Base-by-base conservation (phyloP, 2,329 filamentous ascomycete species). In the Stenocarpella maydis region DNA sequence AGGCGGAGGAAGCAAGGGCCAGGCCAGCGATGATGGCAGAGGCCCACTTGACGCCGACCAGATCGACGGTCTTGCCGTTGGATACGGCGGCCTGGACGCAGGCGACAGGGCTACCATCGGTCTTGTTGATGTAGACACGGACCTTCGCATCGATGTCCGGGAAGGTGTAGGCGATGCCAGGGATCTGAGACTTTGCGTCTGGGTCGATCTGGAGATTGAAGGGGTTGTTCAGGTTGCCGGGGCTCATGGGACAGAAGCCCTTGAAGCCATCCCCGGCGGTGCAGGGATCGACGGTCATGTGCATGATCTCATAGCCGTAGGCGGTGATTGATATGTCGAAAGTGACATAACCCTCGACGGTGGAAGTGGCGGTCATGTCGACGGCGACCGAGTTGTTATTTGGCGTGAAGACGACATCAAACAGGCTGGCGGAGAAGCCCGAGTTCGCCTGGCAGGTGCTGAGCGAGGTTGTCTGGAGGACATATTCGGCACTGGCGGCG, bases 91-190 rank as follows among this genome's bases (percentile, higher is more conserved):
- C 93, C 81, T 95, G 90, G 55, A 97, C 88, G 79, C 93, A 97
- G 69, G 93, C 92, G 58, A 94, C 87, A 19, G 67, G 63, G 72
- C 85, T 88, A n/a, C 78, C 78, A 3, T 86, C 81, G 2, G 86
- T 89, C 71, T 86, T 85, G 77, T 90, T 93, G 84, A 97, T 90
- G 76, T 87, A 89, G 74, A 96, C 88, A 73, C 87, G 87, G 67
- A 95, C 91, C 52, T 88, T 89, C 65, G 92, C 92, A 77, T 97
- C 93, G 61, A 97, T 84, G 81, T 97, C 93, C 58, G 93, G 93
- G 63, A 97, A 91, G 47, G 86, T 91, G 79, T 93, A 97, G 55
- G 92, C 91, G 75, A 97, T 94, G 55, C 87, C 85, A 68, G 94
- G 94, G 77, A 97, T 90, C 67, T 87, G 79, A 24, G 82, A 80